These are phyloP conservation scores for Yamadazyma phyllophila DNA, from an alignment of 805 yeast species.

Conservation along the genomic window DNA sequence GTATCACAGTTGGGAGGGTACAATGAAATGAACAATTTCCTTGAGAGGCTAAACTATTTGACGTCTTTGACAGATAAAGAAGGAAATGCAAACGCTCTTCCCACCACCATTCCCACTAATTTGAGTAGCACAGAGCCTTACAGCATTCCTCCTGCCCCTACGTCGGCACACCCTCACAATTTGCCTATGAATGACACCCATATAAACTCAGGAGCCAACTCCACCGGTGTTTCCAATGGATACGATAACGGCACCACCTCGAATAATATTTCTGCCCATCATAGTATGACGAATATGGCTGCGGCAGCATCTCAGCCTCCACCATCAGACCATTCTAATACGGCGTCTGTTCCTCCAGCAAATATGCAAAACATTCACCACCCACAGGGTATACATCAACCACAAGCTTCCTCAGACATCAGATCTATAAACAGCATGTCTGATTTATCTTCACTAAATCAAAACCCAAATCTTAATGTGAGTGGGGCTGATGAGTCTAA, in stretches of 20 bases:
- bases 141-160: conserved; percentile 8
- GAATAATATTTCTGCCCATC: conserved; percentile 19
- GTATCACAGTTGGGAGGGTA: conserved; percentile 46
- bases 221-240: conserved; percentile 10
- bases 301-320: conserved; percentile 17
- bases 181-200: conserved; percentile 7
- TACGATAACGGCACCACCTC: conserved; percentile 11
- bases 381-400: neutral
- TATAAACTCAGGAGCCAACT: neutral
- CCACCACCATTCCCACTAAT: conserved; percentile 41
- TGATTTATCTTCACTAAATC: conserved; percentile 19
- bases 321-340: neutral
- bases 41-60: conserved; percentile 32
- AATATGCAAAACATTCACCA: neutral
- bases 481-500: neutral
- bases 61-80: conserved; percentile 25
- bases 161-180: conserved; percentile 1
- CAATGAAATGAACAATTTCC: conserved; percentile 42
- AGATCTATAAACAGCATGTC: conserved; percentile 29
- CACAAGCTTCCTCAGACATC: conserved; percentile 13
- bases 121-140: conserved; percentile 17
- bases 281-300: conserved; percentile 24
- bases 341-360: neutral
- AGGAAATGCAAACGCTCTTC: conserved; percentile 27
- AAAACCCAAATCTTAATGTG: neutral